Percentiles rank a stretch among this genome's conserved stretches.
Evolutionary conservation across 768 basidiomycete genomes (phyloP).

Genomic region (Leccinum arenicola): DNA sequence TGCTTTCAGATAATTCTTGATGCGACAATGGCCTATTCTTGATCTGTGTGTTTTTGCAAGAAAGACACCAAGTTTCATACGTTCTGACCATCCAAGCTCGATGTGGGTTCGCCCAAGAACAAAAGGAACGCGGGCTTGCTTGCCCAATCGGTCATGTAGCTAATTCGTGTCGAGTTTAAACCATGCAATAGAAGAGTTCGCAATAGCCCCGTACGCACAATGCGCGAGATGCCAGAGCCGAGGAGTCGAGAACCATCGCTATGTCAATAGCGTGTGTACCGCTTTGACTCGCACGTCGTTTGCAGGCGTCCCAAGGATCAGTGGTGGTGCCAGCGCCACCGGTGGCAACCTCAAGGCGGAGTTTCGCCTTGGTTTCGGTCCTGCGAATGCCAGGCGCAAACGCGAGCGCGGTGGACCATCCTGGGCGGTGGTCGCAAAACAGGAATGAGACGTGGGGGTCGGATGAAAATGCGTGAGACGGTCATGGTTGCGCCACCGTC

Average conservation of each 20-base stretch:
- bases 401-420: constrained; percentile 87
- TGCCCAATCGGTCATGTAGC: constrained; percentile 33
- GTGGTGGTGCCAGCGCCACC: constrained; percentile 45
- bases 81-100: constrained; percentile 58
- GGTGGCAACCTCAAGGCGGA: constrained; percentile 35
- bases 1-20: constrained; percentile 88
- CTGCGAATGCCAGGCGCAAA: constrained; percentile 77
- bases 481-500: constrained; percentile 35
- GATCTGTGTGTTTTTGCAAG: constrained; percentile 76
- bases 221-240: no score
- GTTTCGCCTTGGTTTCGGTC: constrained; percentile 58
- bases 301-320: constrained; percentile 9
- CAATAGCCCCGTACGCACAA: no score
- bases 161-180: no score
- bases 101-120: constrained; percentile 46
- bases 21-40: constrained; percentile 79
- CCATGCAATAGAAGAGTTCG: no score
- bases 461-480: constrained; percentile 18
- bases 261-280: no score
- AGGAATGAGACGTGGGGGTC: neutral
- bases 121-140: constrained; percentile 48
- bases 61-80: constrained; percentile 84
- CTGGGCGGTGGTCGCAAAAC: constrained; percentile 34
- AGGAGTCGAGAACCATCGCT: no score
- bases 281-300: no score